Conservation (phyloP, 2,329 filamentous ascomycete species). For the Gliomastix tumulicola region DNA sequence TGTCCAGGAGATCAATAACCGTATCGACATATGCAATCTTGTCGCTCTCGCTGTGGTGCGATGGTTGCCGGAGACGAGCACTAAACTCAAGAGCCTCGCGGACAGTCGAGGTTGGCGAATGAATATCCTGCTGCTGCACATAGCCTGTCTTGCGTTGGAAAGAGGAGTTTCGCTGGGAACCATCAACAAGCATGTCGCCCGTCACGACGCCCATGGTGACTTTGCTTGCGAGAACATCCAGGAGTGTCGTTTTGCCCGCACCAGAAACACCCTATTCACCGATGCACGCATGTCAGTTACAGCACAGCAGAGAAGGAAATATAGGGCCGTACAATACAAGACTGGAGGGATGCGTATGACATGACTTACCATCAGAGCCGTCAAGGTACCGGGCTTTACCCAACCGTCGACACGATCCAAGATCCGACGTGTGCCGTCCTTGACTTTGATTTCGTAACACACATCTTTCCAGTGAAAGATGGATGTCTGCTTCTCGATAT, state of each 20-base stretch:
- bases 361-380: slow-evolving; percentile 67
- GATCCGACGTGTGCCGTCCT: slow-evolving; percentile 55
- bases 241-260: slow-evolving; percentile 54
- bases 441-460: slow-evolving; percentile 65
- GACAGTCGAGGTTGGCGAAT: slow-evolving; percentile 28
- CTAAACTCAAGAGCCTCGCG: slow-evolving; percentile 84
- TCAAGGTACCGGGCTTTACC: slow-evolving; percentile 83
- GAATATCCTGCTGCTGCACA: slow-evolving; percentile 55
- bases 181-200: slow-evolving; percentile 62
- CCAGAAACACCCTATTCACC: slow-evolving; percentile 19
- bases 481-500: slow-evolving; percentile 33
- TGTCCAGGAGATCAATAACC: slow-evolving; percentile 41
- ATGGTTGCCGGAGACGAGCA: slow-evolving; percentile 77
- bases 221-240: slow-evolving; percentile 54
- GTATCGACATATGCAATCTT: slow-evolving; percentile 60
- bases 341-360: too few relatives aligned
- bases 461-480: slow-evolving; percentile 65
- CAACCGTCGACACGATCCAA: slow-evolving; percentile 70
- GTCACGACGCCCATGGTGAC: slow-evolving; percentile 62
- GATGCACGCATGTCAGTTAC: slow-evolving; percentile 3
- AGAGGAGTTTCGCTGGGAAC: slow-evolving; percentile 52
- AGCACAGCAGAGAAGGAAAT: too few relatives aligned
- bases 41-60: slow-evolving; percentile 61
- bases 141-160: slow-evolving; percentile 65
- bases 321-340: too few relatives aligned